phyloP scores from a whole-genome alignment of 441 rosid species.

The Eruca vesicaria region DNA sequence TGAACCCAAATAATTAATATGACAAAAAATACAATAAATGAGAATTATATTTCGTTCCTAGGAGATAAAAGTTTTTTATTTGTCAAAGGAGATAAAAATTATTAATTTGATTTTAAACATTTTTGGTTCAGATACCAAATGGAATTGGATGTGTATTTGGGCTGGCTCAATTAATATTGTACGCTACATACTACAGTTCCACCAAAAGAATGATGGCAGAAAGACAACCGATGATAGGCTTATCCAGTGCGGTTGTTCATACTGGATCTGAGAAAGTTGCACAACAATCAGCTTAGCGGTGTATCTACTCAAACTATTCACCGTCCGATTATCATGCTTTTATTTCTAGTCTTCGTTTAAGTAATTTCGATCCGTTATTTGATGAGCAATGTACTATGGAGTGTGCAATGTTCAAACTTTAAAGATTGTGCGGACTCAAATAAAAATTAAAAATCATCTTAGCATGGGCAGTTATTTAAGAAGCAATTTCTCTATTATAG shows the following conservation, averaged over 20 bases:
- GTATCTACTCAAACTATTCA: background rate
- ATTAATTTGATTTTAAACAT: background rate
- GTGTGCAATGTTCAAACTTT: background rate
- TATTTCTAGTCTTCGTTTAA: background rate
- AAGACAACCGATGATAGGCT: conserved; percentile 9
- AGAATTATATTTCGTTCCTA: background rate
- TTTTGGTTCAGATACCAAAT: conserved; percentile 44
- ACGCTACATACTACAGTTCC: conserved; percentile 54
- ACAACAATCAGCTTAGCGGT: background rate
- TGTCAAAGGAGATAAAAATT: background rate
- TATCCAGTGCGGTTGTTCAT: conserved; percentile 32
- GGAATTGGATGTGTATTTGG: conserved; percentile 55
- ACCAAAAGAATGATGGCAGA: conserved; percentile 33
- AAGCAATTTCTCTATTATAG: too few species aligned
- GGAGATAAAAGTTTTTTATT: background rate
- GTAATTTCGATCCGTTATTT: background rate
- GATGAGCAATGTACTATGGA: background rate
- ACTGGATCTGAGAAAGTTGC: conserved; percentile 10
- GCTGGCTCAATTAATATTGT: conserved; percentile 49
- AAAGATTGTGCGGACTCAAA: background rate
- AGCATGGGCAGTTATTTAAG: background rate
- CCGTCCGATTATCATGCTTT: background rate
- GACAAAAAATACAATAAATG: background rate
- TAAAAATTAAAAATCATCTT: background rate
- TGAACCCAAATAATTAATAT: background rate